phyloP scores from a whole-genome alignment of 768 basidiomycete species.

The Rhodotorula paludigena region DNA sequence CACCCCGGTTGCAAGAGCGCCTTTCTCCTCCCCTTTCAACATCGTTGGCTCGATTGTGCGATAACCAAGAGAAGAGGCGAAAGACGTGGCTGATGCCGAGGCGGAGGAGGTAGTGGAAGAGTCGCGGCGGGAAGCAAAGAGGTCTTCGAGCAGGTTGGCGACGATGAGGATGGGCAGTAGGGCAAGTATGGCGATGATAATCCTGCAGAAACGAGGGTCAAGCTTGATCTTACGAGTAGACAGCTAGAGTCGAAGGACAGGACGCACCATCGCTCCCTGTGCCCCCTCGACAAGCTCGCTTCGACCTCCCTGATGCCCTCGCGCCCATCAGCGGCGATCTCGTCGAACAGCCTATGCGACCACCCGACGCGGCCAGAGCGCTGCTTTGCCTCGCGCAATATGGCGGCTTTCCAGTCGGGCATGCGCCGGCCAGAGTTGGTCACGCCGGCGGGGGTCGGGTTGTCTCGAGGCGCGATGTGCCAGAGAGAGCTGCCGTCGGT shows the following conservation, averaged over 20 bases:
- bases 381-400: neutral
- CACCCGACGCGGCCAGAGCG: neutral
- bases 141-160: conserved; percentile 2
- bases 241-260: neutral
- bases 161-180: conserved; percentile 18
- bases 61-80: neutral
- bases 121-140: neutral
- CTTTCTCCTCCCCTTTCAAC: neutral
- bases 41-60: conserved; percentile 7
- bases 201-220: neutral
- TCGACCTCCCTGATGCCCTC: neutral
- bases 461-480: neutral
- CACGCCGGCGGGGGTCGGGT: conserved; percentile 2
- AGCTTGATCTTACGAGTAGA: too few relatives aligned
- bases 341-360: conserved; percentile 3
- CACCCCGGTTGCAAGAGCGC: neutral
- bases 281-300: neutral
- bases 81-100: neutral
- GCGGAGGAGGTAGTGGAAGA: neutral
- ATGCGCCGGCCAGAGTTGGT: neutral
- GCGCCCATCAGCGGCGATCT: neutral
- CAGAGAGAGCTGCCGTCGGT: neutral
- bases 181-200: conserved; percentile 10
- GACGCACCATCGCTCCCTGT: conserved; percentile 18
- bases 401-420: conserved; percentile 8